Conservation (phyloP, 352 stramenopile species). For the Bremia lactucae region DNA sequence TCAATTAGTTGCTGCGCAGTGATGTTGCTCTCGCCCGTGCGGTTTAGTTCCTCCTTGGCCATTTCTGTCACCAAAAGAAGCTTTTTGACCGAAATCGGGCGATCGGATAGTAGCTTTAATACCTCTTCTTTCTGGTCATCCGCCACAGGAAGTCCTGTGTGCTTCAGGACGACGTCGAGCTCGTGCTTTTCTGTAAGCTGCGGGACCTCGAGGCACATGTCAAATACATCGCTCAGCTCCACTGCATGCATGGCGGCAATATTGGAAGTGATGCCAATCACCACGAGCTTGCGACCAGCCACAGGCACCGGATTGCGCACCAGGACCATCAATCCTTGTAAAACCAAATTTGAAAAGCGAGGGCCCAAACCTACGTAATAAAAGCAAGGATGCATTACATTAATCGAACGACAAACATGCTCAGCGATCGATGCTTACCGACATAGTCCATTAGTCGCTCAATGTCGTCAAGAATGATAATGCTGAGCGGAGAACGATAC, state of each 20-base stretch:
- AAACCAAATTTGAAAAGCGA: conserved; percentile 96
- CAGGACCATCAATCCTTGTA: conserved; percentile 97
- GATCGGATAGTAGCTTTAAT: conserved; percentile 60
- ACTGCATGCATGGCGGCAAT: conserved; percentile 88
- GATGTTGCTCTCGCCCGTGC: conserved; percentile 56
- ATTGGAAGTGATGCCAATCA: conserved; percentile 93
- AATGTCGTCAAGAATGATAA: conserved; percentile 99
- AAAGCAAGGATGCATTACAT: background rate
- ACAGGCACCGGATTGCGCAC: conserved; percentile 94
- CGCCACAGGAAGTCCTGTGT: conserved; percentile 70
- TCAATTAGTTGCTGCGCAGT: conserved; percentile 74
- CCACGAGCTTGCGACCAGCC: conserved; percentile 89
- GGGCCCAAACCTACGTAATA: conserved; percentile 76
- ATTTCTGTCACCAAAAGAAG: conserved; percentile 95
- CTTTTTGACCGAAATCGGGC: conserved; percentile 97
- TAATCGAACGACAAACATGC: background rate
- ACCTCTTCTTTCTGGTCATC: conserved; percentile 58
- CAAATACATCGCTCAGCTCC: conserved; percentile 91
- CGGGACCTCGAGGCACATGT: conserved; percentile 88
- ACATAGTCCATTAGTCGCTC: conserved; percentile 98
- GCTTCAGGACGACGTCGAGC: conserved; percentile 78
- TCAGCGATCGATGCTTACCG: conserved; percentile 27
- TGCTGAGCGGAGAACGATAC: conserved; percentile 95
- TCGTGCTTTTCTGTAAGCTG: conserved; percentile 85
- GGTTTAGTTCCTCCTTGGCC: conserved; percentile 83